phyloP scores from a whole-genome alignment of 306 rosid genomes.

The Vicia sativa region DNA sequence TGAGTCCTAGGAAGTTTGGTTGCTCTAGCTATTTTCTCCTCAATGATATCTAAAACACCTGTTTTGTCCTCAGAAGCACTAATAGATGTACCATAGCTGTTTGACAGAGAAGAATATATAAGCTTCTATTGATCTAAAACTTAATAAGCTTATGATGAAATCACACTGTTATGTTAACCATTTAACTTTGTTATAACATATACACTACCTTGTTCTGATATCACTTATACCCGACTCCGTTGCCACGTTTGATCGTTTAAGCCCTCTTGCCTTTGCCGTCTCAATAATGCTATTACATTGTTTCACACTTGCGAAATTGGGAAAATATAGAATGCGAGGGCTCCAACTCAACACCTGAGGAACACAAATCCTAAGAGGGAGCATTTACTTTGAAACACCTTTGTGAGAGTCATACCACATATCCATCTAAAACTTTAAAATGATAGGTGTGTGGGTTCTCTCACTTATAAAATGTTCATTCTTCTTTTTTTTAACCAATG shows the following conservation, averaged over 20 bases:
- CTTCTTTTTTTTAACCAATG: too few species aligned
- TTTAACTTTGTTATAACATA: not conserved
- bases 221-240: slow-evolving; percentile 61
- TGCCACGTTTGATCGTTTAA: slow-evolving; percentile 71
- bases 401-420: too few species aligned
- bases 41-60: slow-evolving; percentile 66
- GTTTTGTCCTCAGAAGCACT: slow-evolving; percentile 72
- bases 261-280: slow-evolving; percentile 51
- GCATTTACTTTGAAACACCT: too few species aligned
- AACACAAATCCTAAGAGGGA: slow-evolving; percentile 39
- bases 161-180: too few species aligned
- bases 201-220: slow-evolving; percentile 79
- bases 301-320: slow-evolving; percentile 79
- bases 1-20: slow-evolving; percentile 80
- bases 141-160: too few species aligned
- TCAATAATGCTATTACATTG: slow-evolving; percentile 68
- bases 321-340: slow-evolving; percentile 84
- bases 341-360: slow-evolving; percentile 84
- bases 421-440: too few species aligned
- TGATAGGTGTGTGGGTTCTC: too few species aligned
- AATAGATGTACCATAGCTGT: slow-evolving; percentile 81
- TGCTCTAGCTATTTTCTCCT: slow-evolving; percentile 85
- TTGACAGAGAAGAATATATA: slow-evolving; percentile 33
- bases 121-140: too few species aligned
- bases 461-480: too few species aligned